A percentile compares a stretch with the other conserved stretches of the same genome.
Conservation (phyloP, 805 yeast species). For the Myxozyma neglecta region DNA sequence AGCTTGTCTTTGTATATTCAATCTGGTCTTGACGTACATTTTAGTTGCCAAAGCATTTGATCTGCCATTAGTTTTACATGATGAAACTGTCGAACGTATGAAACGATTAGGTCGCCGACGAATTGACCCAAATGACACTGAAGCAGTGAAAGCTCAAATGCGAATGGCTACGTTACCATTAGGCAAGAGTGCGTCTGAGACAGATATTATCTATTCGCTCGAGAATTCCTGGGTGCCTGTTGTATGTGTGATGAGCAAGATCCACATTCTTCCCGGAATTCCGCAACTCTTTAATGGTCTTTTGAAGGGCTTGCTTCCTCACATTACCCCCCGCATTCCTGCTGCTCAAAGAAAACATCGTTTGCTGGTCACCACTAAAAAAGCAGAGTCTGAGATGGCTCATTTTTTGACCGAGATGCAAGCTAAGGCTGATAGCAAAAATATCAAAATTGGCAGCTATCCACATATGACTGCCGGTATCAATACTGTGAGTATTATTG, state of each 20-base stretch:
- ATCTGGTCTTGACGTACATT: background rate
- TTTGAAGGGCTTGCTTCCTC: constrained; percentile 48
- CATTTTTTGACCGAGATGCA: constrained; percentile 60
- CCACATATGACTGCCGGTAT: constrained; percentile 69
- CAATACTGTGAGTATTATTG: constrained; percentile 74
- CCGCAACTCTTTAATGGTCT: constrained; percentile 68
- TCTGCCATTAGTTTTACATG: constrained; percentile 53
- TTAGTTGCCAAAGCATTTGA: constrained; percentile 61
- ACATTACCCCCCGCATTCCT: constrained; percentile 43
- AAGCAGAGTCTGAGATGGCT: constrained; percentile 69
- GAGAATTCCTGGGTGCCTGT: constrained; percentile 81
- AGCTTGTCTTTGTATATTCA: background rate
- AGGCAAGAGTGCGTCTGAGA: constrained; percentile 38
- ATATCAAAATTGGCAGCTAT: constrained; percentile 79
- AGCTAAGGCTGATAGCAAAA: constrained; percentile 40
- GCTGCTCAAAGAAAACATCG: constrained; percentile 43
- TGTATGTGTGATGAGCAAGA: constrained; percentile 62
- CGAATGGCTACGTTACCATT: constrained; percentile 79
- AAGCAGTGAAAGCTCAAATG: constrained; percentile 60
- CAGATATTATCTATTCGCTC: constrained; percentile 43
- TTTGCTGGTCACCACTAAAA: constrained; percentile 59
- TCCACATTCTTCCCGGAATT: constrained; percentile 79
- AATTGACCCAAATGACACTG: constrained; percentile 40
- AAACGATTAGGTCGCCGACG: constrained; percentile 43
- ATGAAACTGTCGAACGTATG: constrained; percentile 63